Evolutionary conservation across 805 yeast genomes (phyloP), one percentile per base, ranked within the genome.

Genomic region (Dipodascus albidus): DNA sequence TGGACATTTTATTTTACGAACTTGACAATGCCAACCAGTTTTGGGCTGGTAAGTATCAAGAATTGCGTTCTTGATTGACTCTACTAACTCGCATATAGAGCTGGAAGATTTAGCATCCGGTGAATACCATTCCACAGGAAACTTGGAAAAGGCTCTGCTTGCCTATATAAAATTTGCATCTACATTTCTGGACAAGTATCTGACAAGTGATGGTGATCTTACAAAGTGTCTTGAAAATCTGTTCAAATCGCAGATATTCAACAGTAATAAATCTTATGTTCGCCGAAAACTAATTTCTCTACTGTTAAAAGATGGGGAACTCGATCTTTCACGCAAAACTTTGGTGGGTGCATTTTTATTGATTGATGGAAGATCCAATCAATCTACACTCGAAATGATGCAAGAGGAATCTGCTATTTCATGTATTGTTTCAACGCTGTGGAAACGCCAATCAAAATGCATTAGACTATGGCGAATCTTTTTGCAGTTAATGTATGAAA

Each of bases 401-500:
- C 70, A 76, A 50, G 77, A 80, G 48, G 81, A 70, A 57, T 75
- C 75, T 48, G 85, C 84, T 0, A 76, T 79, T 52, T 67, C 66
- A 35, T 75, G 74, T 0, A 59, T 82, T 8, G 67, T 76, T 56
- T 65, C 65, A 47, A 67, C 71, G 3, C 58, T 79, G 6, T 73
- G 77, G 68, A 57, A 58, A 65, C 51, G 67, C 70, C 24, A 70
- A 61, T 49, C 68, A 59, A 53, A 66, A 60, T 62, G 62, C 58
- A 67, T 67, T 50, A 70, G 73, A 56, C 27, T 47, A 4, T 70
- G 74, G 3, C 67, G 73, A 0, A 70, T 75, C 3, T 72, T 76
- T 54, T 62, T 82, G 62, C 82, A 78, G 58, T 64, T 83, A 20
- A 59, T 80, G 52, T 82, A 73, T 62, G 83, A 80, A 59, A 64